phyloP scores from a whole-genome alignment of 768 basidiomycete species.

The Trametes meyenii region DNA sequence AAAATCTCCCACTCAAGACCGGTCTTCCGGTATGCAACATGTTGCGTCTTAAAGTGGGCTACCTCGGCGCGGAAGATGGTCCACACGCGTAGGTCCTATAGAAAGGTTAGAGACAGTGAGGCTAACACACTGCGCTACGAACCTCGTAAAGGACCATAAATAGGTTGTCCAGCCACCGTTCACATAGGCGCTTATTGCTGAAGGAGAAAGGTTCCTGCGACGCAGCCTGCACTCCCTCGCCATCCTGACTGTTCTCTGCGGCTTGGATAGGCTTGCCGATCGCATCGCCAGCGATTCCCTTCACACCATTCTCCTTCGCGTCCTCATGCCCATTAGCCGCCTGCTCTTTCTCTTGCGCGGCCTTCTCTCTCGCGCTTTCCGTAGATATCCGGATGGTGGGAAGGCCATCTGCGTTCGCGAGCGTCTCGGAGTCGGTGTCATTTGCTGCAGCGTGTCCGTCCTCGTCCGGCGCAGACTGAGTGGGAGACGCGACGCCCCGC shows the following conservation, averaged over 20 bases:
- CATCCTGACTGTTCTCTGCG: slow-evolving; percentile 37
- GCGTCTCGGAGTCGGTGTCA: slow-evolving; percentile 31
- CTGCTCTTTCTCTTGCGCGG: slow-evolving; percentile 22
- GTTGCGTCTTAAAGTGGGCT: slow-evolving; percentile 98
- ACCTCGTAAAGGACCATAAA: slow-evolving; percentile 99
- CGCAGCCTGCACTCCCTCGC: slow-evolving; percentile 20
- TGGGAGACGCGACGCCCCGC: slow-evolving; percentile 54
- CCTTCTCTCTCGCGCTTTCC: slow-evolving; percentile 50
- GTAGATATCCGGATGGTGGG: slow-evolving; percentile 63
- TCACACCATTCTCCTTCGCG: slow-evolving; percentile 38
- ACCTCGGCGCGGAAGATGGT: slow-evolving; percentile 99
- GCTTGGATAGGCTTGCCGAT: slow-evolving; percentile 50
- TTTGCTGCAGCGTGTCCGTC: slow-evolving; percentile 20
- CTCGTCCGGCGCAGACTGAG: slow-evolving; percentile 30
- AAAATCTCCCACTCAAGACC: slow-evolving; percentile 98
- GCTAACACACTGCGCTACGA: slow-evolving; percentile 23
- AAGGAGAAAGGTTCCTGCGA: slow-evolving; percentile 80
- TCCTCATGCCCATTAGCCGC: slow-evolving; percentile 54
- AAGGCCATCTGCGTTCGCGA: slow-evolving; percentile 38
- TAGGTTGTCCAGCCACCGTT: slow-evolving; percentile 96
- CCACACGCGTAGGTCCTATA: slow-evolving; percentile 92
- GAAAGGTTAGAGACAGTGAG: background rate
- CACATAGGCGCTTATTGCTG: slow-evolving; percentile 94
- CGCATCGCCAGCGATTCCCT: slow-evolving; percentile 30
- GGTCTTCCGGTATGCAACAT: slow-evolving; percentile 96